phyloP scores from a whole-genome alignment of 2,329 filamentous ascomycete genomes.

The Monosporascus sp. region DNA sequence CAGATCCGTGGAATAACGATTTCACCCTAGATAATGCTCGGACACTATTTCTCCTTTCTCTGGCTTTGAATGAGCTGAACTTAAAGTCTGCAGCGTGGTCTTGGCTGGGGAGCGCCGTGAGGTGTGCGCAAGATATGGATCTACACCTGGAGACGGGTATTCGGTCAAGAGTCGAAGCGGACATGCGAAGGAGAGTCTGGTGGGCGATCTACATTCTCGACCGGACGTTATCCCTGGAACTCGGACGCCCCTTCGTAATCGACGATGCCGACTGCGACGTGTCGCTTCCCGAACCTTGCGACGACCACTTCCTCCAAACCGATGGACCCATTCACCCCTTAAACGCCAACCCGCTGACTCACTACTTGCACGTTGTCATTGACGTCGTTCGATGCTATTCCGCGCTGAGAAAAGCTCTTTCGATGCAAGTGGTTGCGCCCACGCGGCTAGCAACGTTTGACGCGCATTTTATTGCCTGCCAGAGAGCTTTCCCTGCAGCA shows the following conservation, averaged over 20 bases:
- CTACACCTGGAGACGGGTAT: slow-evolving; percentile 70
- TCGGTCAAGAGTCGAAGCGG: slow-evolving; percentile 70
- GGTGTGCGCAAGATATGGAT: slow-evolving; percentile 77
- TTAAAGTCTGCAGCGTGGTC: slow-evolving; percentile 79
- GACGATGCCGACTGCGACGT: slow-evolving; percentile 86
- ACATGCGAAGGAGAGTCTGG: slow-evolving; percentile 86
- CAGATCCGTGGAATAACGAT: slow-evolving; percentile 79
- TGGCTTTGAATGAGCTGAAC: slow-evolving; percentile 83
- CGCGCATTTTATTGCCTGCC: slow-evolving; percentile 69
- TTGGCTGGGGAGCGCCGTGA: slow-evolving; percentile 76
- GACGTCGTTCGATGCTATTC: slow-evolving; percentile 76
- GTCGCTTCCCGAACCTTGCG: slow-evolving; percentile 69
- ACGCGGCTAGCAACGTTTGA: slow-evolving; percentile 74
- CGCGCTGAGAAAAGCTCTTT: slow-evolving; percentile 65
- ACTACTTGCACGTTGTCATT: slow-evolving; percentile 72
- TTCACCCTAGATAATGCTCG: slow-evolving; percentile 72
- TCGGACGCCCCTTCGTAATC: slow-evolving; percentile 76
- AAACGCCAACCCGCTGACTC: slow-evolving; percentile 52
- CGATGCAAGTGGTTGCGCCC: slow-evolving; percentile 59
- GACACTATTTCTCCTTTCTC: slow-evolving; percentile 64
- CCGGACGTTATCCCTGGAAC: slow-evolving; percentile 71
- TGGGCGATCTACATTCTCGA: slow-evolving; percentile 93
- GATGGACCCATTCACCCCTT: slow-evolving; percentile 48
- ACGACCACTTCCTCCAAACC: slow-evolving; percentile 71
- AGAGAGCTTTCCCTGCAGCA: slow-evolving; percentile 68